A percentile compares a stretch with the other conserved stretches of the same genome.
phyloP scores from a whole-genome alignment of 2,329 filamentous ascomycete species.

The Coniochaeta ligniaria region DNA sequence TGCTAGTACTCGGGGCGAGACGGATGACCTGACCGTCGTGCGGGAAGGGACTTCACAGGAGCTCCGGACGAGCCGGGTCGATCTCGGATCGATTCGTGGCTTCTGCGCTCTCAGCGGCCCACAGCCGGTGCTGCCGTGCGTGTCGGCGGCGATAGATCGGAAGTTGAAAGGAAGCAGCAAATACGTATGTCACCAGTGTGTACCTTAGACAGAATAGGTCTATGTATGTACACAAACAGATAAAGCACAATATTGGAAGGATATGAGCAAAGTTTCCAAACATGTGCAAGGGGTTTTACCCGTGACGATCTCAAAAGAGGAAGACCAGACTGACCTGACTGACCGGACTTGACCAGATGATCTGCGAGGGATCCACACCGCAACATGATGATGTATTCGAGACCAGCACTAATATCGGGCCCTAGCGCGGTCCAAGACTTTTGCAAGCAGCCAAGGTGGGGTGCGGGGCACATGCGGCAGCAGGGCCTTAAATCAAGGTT shows the following conservation, averaged over 20 bases:
- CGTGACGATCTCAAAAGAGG: neutral
- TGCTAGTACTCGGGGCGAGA: neutral
- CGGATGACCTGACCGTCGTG: neutral
- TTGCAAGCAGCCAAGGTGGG: neutral
- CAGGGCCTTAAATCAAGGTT: neutral
- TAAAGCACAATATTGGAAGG: neutral
- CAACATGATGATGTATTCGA: slow-evolving; percentile 1
- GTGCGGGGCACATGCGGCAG: neutral
- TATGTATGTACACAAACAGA: neutral
- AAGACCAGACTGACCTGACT: neutral
- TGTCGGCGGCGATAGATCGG: neutral
- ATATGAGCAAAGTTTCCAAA: neutral
- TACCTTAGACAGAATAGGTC: neutral
- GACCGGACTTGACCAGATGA: no score
- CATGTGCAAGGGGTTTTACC: neutral
- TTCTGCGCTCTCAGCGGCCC: neutral
- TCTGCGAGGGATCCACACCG: neutral
- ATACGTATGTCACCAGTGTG: neutral
- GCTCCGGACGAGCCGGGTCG: neutral
- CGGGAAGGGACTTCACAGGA: neutral
- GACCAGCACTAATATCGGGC: neutral
- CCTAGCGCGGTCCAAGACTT: neutral
- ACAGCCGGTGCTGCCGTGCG: neutral
- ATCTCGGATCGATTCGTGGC: neutral
- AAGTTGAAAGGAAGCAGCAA: neutral